These are phyloP conservation scores for Grosmannia clavigera DNA, from an alignment of 2,329 filamentous ascomycete genomes.

Conservation along the genomic window DNA sequence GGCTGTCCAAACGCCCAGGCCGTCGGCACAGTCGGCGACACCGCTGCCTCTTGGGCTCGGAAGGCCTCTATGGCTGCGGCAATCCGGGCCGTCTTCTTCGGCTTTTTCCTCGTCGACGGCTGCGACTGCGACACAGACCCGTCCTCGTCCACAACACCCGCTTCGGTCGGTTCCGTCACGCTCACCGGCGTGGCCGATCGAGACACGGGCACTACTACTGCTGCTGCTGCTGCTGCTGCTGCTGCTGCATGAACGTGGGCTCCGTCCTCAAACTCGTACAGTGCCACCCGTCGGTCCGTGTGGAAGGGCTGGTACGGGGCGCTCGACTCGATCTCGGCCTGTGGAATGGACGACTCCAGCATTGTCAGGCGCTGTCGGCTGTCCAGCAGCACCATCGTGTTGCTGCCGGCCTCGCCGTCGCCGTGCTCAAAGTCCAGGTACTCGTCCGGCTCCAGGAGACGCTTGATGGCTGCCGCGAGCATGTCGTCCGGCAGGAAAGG, in stretches of 20 bases:
- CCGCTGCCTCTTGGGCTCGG: not conserved
- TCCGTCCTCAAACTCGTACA: conserved; percentile 49
- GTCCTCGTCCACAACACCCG: not conserved
- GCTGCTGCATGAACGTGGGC: too few relatives aligned
- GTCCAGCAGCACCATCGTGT: conserved; percentile 38
- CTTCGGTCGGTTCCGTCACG: not conserved
- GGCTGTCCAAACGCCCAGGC: conserved; percentile 50
- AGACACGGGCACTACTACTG: too few relatives aligned
- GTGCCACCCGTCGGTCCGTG: conserved; percentile 71
- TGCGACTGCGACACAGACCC: not conserved
- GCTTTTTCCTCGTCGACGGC: not conserved
- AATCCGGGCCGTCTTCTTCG: not conserved
- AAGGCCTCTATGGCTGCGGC: not conserved
- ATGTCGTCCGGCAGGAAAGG: conserved; percentile 48
- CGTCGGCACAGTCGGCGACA: not conserved
- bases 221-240: too few relatives aligned
- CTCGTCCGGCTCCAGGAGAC: conserved; percentile 44
- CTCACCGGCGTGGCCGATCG: not conserved
- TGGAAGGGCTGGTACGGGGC: conserved; percentile 94
- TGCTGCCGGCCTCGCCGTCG: conserved; percentile 41
- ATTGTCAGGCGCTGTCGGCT: conserved; percentile 23
- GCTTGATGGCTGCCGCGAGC: conserved; percentile 42
- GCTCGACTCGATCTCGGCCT: conserved; percentile 89
- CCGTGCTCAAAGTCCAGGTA: conserved; percentile 37
- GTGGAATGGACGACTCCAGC: conserved; percentile 50